A percentile compares a stretch with the other conserved stretches of the same genome.
Evolutionary conservation across 495 filamentous ascomycete species (phyloP).

Genomic region (Cercophora sp.): DNA sequence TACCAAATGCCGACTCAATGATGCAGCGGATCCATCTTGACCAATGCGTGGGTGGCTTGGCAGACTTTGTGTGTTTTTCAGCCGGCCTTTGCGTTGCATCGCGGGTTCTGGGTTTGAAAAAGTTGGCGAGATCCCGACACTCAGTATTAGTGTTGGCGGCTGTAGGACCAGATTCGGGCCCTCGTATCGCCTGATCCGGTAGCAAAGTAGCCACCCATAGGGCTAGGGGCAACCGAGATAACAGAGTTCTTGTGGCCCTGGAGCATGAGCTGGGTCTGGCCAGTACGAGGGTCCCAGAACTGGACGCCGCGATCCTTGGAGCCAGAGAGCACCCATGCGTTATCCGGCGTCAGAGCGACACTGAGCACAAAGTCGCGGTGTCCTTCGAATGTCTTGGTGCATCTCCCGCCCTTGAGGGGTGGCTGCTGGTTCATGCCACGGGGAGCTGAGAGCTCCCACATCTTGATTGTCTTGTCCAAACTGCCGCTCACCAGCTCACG

Average conservation of each 20-base stretch:
- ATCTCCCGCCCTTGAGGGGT: slow-evolving; percentile 70
- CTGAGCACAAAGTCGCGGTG: slow-evolving; percentile 91
- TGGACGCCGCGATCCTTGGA: slow-evolving; percentile 89
- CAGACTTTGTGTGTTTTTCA: too few relatives aligned
- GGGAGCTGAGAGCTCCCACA: slow-evolving; percentile 79
- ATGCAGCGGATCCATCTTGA: too few relatives aligned
- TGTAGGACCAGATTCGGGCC: slow-evolving; percentile 83
- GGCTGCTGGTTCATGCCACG: slow-evolving; percentile 53
- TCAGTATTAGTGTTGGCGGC: slow-evolving; percentile 28
- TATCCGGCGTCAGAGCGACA: slow-evolving; percentile 83
- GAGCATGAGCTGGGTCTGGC: slow-evolving; percentile 85
- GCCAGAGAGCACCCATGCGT: slow-evolving; percentile 84
- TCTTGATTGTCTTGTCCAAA: slow-evolving; percentile 92
- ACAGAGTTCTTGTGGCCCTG: slow-evolving; percentile 93
- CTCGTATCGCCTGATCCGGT: slow-evolving; percentile 89
- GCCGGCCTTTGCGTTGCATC: too few relatives aligned
- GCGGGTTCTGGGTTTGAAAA: too few relatives aligned
- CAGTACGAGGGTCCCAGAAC: slow-evolving; percentile 88
- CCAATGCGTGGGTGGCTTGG: too few relatives aligned
- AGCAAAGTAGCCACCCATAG: slow-evolving; percentile 72
- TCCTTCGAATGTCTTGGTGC: slow-evolving; percentile 84
- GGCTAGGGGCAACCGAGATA: slow-evolving; percentile 84
- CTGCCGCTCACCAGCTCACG: slow-evolving; percentile 84
- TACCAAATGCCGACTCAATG: too few relatives aligned
- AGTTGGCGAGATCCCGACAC: too few relatives aligned